Base-by-base conservation (phyloP, 1,284 basidiomycete species). In the Ustilago vetiveriae region DNA sequence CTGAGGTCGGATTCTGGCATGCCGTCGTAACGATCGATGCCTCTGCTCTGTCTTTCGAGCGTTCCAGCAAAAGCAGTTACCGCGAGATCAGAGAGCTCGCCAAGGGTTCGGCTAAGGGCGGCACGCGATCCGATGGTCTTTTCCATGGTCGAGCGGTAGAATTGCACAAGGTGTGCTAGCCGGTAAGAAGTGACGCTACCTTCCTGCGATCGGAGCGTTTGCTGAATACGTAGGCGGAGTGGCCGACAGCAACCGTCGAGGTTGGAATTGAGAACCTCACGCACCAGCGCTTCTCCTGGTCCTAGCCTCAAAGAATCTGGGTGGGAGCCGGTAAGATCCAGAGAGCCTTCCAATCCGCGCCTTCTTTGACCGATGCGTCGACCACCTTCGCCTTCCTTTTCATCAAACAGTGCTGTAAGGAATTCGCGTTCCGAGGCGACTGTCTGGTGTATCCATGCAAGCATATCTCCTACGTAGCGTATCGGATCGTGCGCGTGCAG, bases 361-460 rank as follows among this genome's bases (percentile, higher is more conserved):
- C 58, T 23, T 24, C 60, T 21, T 24, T 74, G 64, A 21, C 62
- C 76, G 35, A 70, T 74, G 46, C 66, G 52, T 48, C 47, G 47
- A 21, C 55, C 65, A 24, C 64, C 88, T 88, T 40, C 84, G 83
- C 35, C 90, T 41, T 66, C 72, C 56, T 63, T 54, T 17, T 60
- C 60, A 32, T 62, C 63, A 17, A 80, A 72, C 0, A 80, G 64
- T 6, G 72, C 44, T 0, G 62, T 70, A 6, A 80, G 51, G n/a
- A 80, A 74, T 83, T 98, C 96, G 45, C 90, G 89, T 82, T 98
- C 95, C 4, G 90, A 90, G 0, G 95, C 95, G 58, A 96, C 93
- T 0, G 90, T 87, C 72, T 98, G 96, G 83, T 98, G 95, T 1
- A 98, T 89, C 96, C 95, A 98, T 0, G 94, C 95, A 4, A 98